Evolutionary conservation across 2,329 filamentous ascomycete species (phyloP).

Genomic region (Sporothrix pseudoabietina): DNA sequence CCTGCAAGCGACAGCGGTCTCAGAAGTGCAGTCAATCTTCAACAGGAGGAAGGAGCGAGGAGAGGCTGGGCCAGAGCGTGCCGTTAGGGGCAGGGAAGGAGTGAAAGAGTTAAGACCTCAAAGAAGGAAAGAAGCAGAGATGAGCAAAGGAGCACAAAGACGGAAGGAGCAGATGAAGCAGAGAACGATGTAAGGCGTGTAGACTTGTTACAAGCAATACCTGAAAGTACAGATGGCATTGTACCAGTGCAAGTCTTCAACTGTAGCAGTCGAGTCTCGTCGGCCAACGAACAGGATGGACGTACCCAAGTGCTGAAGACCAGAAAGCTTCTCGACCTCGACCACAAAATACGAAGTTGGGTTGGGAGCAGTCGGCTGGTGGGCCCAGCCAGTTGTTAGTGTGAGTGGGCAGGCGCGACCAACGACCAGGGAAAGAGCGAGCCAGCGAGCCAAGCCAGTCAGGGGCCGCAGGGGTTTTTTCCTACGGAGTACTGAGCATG

Average conservation of each 20-base stretch:
- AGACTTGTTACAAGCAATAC: background rate
- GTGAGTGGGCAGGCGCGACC: constrained; percentile 20
- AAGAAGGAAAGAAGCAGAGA: background rate
- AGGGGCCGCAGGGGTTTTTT: background rate
- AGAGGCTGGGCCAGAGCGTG: background rate
- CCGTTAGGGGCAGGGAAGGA: background rate
- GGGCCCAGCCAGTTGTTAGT: background rate
- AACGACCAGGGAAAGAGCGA: background rate
- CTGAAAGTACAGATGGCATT: background rate
- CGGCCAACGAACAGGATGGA: background rate
- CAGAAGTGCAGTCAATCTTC: constrained; percentile 17
- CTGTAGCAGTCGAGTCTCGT: constrained; percentile 2
- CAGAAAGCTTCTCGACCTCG: background rate
- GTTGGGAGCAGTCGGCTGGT: background rate
- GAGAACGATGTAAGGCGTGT: background rate
- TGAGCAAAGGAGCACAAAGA: background rate
- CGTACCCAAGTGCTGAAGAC: background rate
- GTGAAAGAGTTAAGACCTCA: background rate
- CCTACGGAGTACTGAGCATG: too few species aligned
- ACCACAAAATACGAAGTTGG: constrained; percentile 4
- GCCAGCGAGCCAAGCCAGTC: constrained; percentile 7
- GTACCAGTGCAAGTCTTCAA: too few species aligned
- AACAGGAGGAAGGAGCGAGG: constrained; percentile 5
- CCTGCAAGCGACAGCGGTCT: constrained; percentile 11
- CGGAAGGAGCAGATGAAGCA: background rate